These are phyloP conservation scores for Botrytis fragariae DNA, from an alignment of 2,329 filamentous ascomycete genomes.

Conservation along the genomic window DNA sequence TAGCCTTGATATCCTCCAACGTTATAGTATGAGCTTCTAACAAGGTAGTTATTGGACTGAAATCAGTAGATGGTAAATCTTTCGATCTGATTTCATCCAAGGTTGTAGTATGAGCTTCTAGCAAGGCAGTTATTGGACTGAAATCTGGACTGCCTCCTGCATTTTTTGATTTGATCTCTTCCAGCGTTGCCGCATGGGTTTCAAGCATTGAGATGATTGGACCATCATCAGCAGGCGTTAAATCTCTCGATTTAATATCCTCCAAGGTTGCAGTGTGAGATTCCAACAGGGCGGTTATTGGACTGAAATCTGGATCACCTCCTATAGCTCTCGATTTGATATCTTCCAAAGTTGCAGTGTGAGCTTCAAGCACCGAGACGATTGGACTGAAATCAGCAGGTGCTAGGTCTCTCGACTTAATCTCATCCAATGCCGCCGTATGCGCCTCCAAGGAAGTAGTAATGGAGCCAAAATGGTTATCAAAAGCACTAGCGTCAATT, in stretches of 20 bases:
- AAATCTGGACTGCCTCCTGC: no score
- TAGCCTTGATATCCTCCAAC: constrained; percentile 26
- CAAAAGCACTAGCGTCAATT: constrained; percentile 22
- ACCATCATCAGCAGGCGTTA: background rate
- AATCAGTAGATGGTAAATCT: background rate
- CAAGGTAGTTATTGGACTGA: constrained; percentile 6
- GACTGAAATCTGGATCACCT: no score
- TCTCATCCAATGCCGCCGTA: constrained; percentile 13
- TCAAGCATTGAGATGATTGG: no score
- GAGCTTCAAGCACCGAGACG: constrained; percentile 17
- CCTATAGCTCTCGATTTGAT: constrained; percentile 20
- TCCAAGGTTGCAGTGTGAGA: no score
- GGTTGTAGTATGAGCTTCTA: background rate
- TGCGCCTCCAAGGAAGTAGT: constrained; percentile 16
- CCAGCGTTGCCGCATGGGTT: no score
- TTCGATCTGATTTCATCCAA: background rate
- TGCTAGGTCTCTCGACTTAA: constrained; percentile 20
- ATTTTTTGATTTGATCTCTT: no score
- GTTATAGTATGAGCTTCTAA: constrained; percentile 23
- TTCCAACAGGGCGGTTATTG: no score
- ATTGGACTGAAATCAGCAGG: background rate
- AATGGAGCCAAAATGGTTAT: constrained; percentile 28
- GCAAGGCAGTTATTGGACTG: no score
- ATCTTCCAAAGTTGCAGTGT: constrained; percentile 18
- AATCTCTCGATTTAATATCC: constrained; percentile 23